A percentile compares a stretch with the other conserved stretches of the same genome.
These are phyloP conservation scores for Penicillium sp. DNA, from an alignment of 2,329 filamentous ascomycete species.

Conservation along the genomic window DNA sequence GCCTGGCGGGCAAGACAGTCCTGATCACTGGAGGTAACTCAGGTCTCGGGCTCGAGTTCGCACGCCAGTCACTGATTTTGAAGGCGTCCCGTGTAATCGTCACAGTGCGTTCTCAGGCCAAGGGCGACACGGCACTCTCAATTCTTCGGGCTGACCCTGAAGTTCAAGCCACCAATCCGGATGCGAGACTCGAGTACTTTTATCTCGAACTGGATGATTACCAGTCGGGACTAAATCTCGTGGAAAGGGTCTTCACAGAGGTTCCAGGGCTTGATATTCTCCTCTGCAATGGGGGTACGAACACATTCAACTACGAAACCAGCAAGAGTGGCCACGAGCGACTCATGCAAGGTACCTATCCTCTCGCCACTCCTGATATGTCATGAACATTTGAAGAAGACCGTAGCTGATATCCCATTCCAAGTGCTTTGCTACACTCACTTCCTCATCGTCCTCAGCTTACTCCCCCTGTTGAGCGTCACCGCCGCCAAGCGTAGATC, in stretches of 20 bases:
- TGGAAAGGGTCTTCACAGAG: constrained; percentile 15
- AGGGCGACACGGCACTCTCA: constrained; percentile 13
- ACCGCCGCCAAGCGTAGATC: constrained; percentile 14
- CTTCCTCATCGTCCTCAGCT: constrained; percentile 20
- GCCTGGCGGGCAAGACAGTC: constrained; percentile 38
- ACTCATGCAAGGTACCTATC: constrained; percentile 18
- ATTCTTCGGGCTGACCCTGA: constrained; percentile 17
- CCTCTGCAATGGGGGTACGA: constrained; percentile 23
- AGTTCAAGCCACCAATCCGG: constrained; percentile 40
- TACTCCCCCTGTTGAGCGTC: constrained; percentile 19
- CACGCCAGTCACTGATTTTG: constrained; percentile 44
- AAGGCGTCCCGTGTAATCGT: constrained; percentile 52
- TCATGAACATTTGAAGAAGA: neutral
- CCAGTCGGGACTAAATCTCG: constrained; percentile 20
- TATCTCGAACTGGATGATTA: constrained; percentile 49
- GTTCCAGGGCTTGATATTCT: constrained; percentile 22
- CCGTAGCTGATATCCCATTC: neutral
- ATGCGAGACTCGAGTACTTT: constrained; percentile 52
- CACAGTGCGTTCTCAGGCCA: constrained; percentile 46
- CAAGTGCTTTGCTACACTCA: constrained; percentile 28
- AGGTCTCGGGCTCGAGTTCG: constrained; percentile 53
- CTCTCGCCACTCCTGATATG: neutral
- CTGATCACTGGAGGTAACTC: constrained; percentile 55
- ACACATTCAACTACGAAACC: constrained; percentile 16
- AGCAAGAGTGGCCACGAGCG: constrained; percentile 25